A percentile compares a stretch with the other conserved stretches of the same genome.
Conservation (phyloP, 2,329 filamentous ascomycete species). For the Cyphellophora europaea region DNA sequence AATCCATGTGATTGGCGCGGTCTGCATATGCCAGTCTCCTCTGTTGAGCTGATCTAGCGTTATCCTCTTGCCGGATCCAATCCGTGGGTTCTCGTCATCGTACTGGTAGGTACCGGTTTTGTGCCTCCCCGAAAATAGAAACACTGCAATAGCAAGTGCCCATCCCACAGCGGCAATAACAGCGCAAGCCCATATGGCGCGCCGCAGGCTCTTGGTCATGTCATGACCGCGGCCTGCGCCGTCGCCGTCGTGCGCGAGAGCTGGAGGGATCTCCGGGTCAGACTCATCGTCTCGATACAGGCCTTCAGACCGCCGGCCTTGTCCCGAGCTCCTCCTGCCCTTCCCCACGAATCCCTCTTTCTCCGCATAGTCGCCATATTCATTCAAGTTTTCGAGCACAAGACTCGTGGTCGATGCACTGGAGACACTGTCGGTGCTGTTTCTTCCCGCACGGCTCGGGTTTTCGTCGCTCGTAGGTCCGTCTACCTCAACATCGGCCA, state of each 20-base stretch:
- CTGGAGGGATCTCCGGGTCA: slow-evolving; percentile 20
- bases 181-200: slow-evolving; percentile 30
- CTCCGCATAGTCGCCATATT: background rate
- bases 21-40: slow-evolving; percentile 27
- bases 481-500: no score
- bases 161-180: slow-evolving; percentile 35
- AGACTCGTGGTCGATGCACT: slow-evolving; percentile 21
- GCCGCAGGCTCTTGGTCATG: slow-evolving; percentile 23
- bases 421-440: slow-evolving; percentile 16
- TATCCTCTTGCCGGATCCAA: slow-evolving; percentile 30
- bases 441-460: no score
- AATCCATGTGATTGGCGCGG: slow-evolving; percentile 37
- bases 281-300: slow-evolving; percentile 20
- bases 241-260: slow-evolving; percentile 8
- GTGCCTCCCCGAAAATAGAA: slow-evolving; percentile 27
- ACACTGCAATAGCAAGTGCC: slow-evolving; percentile 34
- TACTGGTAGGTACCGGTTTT: slow-evolving; percentile 21
- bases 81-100: slow-evolving; percentile 23
- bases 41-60: slow-evolving; percentile 32
- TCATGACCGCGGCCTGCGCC: slow-evolving; percentile 5
- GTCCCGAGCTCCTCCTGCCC: no score
- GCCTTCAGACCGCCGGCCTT: background rate
- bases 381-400: slow-evolving; percentile 21
- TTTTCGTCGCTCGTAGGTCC: no score
- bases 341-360: background rate